A percentile compares a stretch with the other conserved stretches of the same genome.
These are phyloP conservation scores for Penicillium desertorum DNA, from an alignment of 495 filamentous ascomycete species.

Conservation along the genomic window DNA sequence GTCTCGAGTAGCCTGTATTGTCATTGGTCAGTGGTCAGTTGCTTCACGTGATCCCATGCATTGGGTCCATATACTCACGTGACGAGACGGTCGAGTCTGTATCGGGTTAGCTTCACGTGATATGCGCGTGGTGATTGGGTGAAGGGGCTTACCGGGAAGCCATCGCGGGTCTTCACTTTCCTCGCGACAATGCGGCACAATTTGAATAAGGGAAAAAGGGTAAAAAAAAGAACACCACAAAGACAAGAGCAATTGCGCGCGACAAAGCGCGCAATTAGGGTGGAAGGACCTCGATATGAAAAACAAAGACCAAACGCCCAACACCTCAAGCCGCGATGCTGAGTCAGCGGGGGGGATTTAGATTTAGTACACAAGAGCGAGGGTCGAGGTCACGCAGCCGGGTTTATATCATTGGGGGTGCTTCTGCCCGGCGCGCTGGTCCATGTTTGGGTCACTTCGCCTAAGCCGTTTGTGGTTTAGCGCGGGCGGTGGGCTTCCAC, in stretches of 20 bases:
- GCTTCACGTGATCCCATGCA: constrained; percentile 2
- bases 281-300: constrained; percentile 9
- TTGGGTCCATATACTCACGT: constrained; percentile 64
- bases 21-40: constrained; percentile 30
- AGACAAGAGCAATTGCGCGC: constrained; percentile 17
- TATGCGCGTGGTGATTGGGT: constrained; percentile 33
- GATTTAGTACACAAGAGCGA: constrained; percentile 33
- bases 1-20: constrained; percentile 81
- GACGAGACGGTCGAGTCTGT: constrained; percentile 85
- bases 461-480: constrained; percentile 34
- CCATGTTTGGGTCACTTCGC: constrained; percentile 43
- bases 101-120: constrained; percentile 40
- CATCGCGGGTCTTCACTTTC: constrained; percentile 45
- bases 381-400: constrained; percentile 51
- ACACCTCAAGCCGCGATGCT: constrained; percentile 22
- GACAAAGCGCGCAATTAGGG: constrained; percentile 16
- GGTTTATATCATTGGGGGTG: constrained; percentile 53
- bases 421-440: constrained; percentile 46
- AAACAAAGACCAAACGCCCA: constrained; percentile 24
- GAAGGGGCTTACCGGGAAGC: constrained; percentile 51
- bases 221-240: constrained; percentile 14
- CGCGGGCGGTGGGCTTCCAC: constrained; percentile 31
- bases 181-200: constrained; percentile 31
- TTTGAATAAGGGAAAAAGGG: constrained; percentile 15
- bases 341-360: constrained; percentile 31